Conservation (phyloP, 2,329 filamentous ascomycete genomes). For the Monilinia vaccinii-corymbosi region DNA sequence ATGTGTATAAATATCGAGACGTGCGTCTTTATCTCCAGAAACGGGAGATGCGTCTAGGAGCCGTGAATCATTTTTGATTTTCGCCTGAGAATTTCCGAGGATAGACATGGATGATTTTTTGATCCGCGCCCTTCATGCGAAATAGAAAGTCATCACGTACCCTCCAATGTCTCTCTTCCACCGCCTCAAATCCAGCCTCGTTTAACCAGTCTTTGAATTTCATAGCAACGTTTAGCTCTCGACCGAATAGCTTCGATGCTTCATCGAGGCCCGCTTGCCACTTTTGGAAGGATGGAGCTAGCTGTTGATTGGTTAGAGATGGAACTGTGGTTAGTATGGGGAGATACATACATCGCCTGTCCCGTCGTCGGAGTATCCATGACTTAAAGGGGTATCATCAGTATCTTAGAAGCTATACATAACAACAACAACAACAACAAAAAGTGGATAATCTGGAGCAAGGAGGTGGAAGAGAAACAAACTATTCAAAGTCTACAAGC, state of each 20-base stretch:
- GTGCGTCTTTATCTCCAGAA: too few relatives aligned
- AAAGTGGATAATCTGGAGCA: neutral
- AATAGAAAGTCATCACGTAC: neutral
- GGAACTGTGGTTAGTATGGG: neutral
- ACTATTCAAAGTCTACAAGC: conserved; percentile 21
- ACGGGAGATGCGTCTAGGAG: neutral
- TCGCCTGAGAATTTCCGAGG: too few relatives aligned
- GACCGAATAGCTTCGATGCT: conserved; percentile 31
- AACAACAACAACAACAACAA: too few relatives aligned
- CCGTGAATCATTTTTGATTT: too few relatives aligned
- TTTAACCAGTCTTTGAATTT: conserved; percentile 24
- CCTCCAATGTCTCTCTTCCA: conserved; percentile 11
- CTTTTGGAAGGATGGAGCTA: conserved; percentile 11
- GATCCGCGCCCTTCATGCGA: neutral
- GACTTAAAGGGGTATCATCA: neutral
- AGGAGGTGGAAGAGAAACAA: neutral
- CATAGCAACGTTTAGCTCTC: conserved; percentile 16
- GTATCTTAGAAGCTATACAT: neutral
- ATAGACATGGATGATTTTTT: neutral
- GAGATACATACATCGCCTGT: neutral
- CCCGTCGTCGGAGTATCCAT: conserved; percentile 1
- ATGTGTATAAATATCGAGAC: too few relatives aligned
- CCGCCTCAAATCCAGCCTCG: conserved; percentile 32
- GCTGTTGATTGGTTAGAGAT: neutral
- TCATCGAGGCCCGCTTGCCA: conserved; percentile 17